These are phyloP conservation scores for Rubia peregrina DNA, from an alignment of 305 asterid species.

Conservation along the genomic window DNA sequence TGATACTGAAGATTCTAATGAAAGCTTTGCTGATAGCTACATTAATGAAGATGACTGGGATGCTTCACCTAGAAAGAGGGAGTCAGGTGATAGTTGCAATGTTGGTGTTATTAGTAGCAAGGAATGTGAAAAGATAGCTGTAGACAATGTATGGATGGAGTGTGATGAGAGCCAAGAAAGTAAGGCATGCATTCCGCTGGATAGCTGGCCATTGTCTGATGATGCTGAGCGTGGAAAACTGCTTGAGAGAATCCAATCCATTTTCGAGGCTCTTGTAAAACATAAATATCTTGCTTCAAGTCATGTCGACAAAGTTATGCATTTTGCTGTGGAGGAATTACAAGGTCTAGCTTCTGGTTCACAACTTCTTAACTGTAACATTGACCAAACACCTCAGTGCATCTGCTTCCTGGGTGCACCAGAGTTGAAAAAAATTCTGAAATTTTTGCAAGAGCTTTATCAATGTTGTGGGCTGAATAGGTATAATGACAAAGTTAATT, in stretches of 20 bases:
- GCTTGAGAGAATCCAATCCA: constrained; percentile 58
- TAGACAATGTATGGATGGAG: constrained; percentile 75
- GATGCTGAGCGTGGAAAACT: constrained; percentile 79
- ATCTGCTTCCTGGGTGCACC: constrained; percentile 73
- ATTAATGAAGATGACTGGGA: constrained; percentile 53
- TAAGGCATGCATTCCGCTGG: constrained; percentile 40
- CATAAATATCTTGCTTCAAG: constrained; percentile 69
- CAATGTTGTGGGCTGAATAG: constrained; percentile 61
- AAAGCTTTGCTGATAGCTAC: constrained; percentile 55
- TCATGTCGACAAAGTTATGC: constrained; percentile 81
- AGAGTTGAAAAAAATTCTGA: constrained; percentile 71
- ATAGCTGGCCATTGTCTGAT: constrained; percentile 73
- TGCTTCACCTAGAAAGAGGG: constrained; percentile 47
- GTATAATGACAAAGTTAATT: constrained; percentile 53
- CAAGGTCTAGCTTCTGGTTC: constrained; percentile 71
- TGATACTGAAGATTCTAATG: constrained; percentile 43
- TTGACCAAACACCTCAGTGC: constrained; percentile 70
- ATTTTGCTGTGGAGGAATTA: constrained; percentile 77
- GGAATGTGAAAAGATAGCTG: constrained; percentile 38
- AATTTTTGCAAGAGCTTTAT: constrained; percentile 73
- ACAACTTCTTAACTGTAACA: constrained; percentile 49
- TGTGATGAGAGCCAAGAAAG: constrained; percentile 57
- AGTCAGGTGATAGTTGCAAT: constrained; percentile 36
- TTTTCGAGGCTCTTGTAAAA: constrained; percentile 58
- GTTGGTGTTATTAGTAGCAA: constrained; percentile 31